Evolutionary conservation across 2,329 filamentous ascomycete genomes (phyloP).

Genomic region (Truncatella angustata): DNA sequence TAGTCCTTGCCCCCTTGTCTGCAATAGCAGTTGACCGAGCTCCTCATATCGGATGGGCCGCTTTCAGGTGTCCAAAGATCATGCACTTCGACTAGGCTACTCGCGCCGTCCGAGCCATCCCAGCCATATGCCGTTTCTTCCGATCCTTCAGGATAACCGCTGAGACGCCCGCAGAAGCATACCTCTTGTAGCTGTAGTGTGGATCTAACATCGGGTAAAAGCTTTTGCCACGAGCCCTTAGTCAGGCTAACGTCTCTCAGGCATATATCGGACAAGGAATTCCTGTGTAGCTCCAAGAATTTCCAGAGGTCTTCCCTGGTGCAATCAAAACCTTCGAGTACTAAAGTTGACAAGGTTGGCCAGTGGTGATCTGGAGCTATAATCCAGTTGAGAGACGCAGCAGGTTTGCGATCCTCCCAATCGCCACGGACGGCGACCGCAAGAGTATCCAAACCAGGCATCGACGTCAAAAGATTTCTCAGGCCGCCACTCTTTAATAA

Average conservation of each 20-base stretch:
- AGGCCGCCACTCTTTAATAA: background rate
- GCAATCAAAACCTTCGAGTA: background rate
- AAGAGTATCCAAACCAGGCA: background rate
- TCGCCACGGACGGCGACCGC: background rate
- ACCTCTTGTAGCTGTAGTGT: background rate
- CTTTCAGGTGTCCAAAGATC: accelerated
- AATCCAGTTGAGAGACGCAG: background rate
- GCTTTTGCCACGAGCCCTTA: background rate
- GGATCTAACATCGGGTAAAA: background rate
- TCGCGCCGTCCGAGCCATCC: background rate
- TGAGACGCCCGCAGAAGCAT: background rate
- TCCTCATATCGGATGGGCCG: background rate
- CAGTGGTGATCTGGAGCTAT: background rate
- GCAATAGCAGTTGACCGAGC: conserved; percentile 2
- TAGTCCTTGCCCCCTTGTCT: background rate
- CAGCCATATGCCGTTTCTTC: background rate
- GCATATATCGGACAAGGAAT: background rate
- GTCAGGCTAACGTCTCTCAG: background rate
- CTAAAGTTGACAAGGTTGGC: background rate
- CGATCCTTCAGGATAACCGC: background rate
- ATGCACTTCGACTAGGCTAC: background rate
- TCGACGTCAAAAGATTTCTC: background rate
- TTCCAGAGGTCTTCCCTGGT: background rate
- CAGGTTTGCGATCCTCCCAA: background rate
- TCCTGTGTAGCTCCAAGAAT: background rate